phyloP scores from a whole-genome alignment of 176 grass and related monocot species.

The Alloteropsis semialata region DNA sequence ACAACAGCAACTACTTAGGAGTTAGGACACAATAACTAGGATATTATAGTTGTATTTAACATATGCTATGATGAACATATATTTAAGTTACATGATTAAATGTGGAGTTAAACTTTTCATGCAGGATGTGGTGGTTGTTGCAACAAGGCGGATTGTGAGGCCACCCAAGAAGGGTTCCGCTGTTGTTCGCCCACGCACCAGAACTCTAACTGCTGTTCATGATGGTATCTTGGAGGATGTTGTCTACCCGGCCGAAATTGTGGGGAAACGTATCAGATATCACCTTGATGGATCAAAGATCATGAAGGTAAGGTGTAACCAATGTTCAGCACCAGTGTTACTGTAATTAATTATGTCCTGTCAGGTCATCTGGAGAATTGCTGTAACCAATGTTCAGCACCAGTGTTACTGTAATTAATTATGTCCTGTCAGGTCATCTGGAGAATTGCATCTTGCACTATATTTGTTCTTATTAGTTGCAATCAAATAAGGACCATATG shows the following conservation, averaged over 20 bases:
- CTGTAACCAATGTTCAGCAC: background rate
- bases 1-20: background rate
- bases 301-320: constrained; percentile 7
- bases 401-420: background rate
- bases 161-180: constrained; percentile 82
- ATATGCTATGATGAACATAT: background rate
- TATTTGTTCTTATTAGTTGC: background rate
- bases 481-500: background rate
- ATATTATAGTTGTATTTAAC: background rate
- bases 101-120: background rate
- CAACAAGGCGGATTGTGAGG: constrained; percentile 69
- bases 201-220: constrained; percentile 66
- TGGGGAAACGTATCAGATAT: constrained; percentile 48
- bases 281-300: constrained; percentile 56
- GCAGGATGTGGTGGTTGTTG: constrained; percentile 64
- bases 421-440: background rate
- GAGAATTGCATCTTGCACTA: background rate
- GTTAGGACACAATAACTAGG: background rate
- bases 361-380: background rate
- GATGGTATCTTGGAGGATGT: constrained; percentile 71
- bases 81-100: no score
- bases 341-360: background rate
- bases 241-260: constrained; percentile 14
- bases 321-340: background rate
- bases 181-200: constrained; percentile 58